Base-by-base conservation (phyloP, 2,329 filamentous ascomycete species). In the Penicillium sp. region DNA sequence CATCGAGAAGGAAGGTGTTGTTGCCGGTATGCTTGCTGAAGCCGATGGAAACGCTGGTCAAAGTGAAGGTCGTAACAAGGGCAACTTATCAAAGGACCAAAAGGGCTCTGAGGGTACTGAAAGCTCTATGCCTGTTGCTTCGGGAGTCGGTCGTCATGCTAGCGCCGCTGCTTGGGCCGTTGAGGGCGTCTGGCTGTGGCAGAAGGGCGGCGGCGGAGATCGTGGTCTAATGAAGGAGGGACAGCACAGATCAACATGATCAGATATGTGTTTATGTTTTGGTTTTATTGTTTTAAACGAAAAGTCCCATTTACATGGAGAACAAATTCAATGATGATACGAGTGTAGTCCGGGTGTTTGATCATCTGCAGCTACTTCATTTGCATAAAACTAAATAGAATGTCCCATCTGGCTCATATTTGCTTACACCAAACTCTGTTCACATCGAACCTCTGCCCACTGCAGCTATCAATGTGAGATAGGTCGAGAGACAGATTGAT, bases 131-230 rank as follows among this genome's bases (percentile, higher is more conserved):
- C 60, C 59, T 29, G 48, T 58, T 42, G 60, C 57, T 3, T 69
- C 66, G 5, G 64, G 69, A 5, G 64, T 75, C 55, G 72, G 74
- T 5, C 68, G 86, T 0, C 92, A 97, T 78, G 78, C 88, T 55
- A 93, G 90, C 53, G 90, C 90, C 46, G 84, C 86, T 65, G 88
- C 88, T 0, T 96, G 92, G 79, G 92, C 93, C 10, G 86, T 88
- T 3, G 93, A 97, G 72, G 92, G 92, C 1, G 76, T 97, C 14
- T 97, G 93, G 92, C 73, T 96, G 57, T 92, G 90, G 90, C 61
- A 88, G 80, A 68, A 88, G 80, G 89, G 89, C 68, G 84, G 75
- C 74, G 80, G 77, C 73, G 70, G 74, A 22, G 73, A 76, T 57
- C 64, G 74, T 46, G 72, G 74, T 1, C 60, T 78, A 5, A 55